Conservation (phyloP, 73 alveolate species). For the Paramecium sonneborni region DNA sequence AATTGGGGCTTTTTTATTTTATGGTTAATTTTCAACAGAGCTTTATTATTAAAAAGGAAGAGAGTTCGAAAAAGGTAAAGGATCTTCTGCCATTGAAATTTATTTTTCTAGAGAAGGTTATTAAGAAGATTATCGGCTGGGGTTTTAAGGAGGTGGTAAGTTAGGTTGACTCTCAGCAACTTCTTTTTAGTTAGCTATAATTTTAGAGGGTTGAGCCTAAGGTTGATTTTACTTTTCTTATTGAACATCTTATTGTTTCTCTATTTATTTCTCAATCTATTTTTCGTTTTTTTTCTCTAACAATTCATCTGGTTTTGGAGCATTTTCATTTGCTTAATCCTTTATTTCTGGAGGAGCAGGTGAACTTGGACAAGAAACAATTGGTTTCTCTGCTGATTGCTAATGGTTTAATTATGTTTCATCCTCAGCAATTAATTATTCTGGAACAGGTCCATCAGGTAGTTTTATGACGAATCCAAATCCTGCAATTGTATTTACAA, state of each 20-base stretch:
- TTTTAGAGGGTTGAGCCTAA: neutral
- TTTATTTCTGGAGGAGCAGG: slow-evolving; percentile 5
- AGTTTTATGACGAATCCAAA: neutral
- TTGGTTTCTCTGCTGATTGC: neutral
- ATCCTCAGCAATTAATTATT: neutral
- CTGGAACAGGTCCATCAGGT: slow-evolving; percentile 14
- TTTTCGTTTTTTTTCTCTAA: neutral
- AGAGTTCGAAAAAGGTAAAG: slow-evolving; percentile 12
- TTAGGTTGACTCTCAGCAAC: neutral
- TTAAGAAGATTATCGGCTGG: neutral
- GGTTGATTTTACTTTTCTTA: neutral
- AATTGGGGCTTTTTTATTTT: slow-evolving; percentile 6
- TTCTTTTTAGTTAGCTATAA: neutral
- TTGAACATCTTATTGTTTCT: neutral
- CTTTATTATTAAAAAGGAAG: neutral
- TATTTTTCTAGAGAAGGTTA: slow-evolving; percentile 14
- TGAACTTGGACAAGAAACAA: neutral
- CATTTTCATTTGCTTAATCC: neutral
- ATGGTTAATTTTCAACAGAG: neutral
- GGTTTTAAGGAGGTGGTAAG: neutral
- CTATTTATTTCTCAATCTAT: neutral
- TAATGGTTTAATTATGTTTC: neutral
- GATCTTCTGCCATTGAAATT: neutral
- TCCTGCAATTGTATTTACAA: neutral
- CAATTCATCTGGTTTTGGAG: neutral